Base-by-base conservation (phyloP, 495 filamentous ascomycete genomes). In the Talaromyces borbonicus region DNA sequence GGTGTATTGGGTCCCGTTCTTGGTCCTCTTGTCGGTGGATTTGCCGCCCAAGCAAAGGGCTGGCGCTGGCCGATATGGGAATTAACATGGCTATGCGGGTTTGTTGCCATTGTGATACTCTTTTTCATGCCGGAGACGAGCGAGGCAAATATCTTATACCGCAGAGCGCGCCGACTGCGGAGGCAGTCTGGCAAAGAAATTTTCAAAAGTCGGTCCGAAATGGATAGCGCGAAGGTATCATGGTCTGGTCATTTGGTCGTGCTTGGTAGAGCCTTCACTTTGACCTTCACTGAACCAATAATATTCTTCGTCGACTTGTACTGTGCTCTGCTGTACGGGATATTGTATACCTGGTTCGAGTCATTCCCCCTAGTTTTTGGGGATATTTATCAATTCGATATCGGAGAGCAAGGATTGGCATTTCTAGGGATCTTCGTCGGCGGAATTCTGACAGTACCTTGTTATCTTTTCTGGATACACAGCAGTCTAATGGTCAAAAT, bases 301-400 rank as follows among this genome's bases (percentile, higher is more conserved):
- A 66, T 77, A 16, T 56, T 77, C 48, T 41, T 74, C 5, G 52
- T 74, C 2, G 75, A 77, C 49, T 59, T 78, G 15, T 77, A 78
- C 53, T 73, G 69, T 35, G 57, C 71, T 5, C 62, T 78, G 0
- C 62, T 72, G 27, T 78, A 79, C 39, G 72, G 67, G 3, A 65
- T 78, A 22, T 58, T 74, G 7, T 79, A 77, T 52, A 66, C 72
- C 52, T 79, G 66, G 64, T 78, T 79, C 58, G 76, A 79, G 50
- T 68, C 67, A 4, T 79, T 77, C 55, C 74, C 73, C 1, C 63
- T 75, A 18, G 67, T 77, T 43, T 79, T 74, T 52, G 24, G 53
- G 30, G 60, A 60, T 2, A 68, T 71, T 11, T 74, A 73, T 54
- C 55, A 57, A 47, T 77, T 78, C 57, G 63, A 63, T 30, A 51